Conservation (phyloP, 2,329 filamentous ascomycete species). For the Aphanocladium album region DNA sequence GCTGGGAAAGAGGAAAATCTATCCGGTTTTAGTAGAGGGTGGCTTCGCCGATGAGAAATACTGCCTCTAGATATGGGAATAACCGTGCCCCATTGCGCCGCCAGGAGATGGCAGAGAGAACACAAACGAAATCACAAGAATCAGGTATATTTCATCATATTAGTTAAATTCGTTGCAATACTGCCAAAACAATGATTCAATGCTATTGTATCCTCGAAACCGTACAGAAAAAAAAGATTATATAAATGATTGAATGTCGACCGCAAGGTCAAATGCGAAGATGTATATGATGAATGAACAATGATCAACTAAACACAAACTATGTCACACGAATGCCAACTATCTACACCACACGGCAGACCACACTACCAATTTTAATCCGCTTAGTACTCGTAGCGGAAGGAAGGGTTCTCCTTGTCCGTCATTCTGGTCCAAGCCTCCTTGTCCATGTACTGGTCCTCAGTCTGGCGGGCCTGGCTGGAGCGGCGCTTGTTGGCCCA, state of each 20-base stretch:
- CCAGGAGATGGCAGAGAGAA: too few species aligned
- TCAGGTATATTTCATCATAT: too few species aligned
- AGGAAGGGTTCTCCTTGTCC: slow-evolving; percentile 52
- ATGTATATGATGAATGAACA: not conserved
- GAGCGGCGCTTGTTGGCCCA: slow-evolving; percentile 41
- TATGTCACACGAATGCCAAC: not conserved
- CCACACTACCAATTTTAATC: not conserved
- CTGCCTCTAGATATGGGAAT: too few species aligned
- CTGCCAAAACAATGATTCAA: not conserved
- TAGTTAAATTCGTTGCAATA: not conserved
- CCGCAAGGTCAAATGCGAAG: not conserved
- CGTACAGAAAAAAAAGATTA: not conserved
- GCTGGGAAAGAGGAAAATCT: too few species aligned
- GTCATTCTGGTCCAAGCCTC: slow-evolving; percentile 47
- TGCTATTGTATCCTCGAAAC: not conserved
- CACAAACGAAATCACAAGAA: too few species aligned
- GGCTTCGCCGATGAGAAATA: too few species aligned
- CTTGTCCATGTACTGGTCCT: slow-evolving; percentile 37
- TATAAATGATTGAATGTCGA: not conserved
- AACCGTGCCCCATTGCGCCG: too few species aligned
- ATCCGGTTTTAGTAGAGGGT: too few species aligned
- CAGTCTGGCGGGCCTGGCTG: slow-evolving; percentile 26
- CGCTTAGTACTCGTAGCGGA: slow-evolving; percentile 45
- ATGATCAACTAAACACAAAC: not conserved
- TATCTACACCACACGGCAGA: not conserved